Evolutionary conservation across 2,329 filamentous ascomycete species (phyloP), one percentile per base, ranked within the genome.

Genomic region (Aspergillus fructus): DNA sequence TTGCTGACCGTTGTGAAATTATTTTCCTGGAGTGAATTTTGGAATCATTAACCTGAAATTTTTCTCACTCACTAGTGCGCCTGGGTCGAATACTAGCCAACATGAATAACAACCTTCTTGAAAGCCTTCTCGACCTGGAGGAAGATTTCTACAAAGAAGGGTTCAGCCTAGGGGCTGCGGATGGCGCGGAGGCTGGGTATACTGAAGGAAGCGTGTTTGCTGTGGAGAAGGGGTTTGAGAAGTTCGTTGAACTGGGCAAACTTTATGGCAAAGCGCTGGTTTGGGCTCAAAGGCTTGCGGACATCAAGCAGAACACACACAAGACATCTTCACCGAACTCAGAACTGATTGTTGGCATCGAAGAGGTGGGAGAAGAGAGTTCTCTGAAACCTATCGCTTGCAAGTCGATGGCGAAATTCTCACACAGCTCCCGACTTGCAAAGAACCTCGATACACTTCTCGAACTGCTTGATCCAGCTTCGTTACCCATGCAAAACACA

Each of bases 161-260:
- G 58, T 93, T 92, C 78, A 74, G 81, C 5, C 83, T 91, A 54
- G 94, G 94, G 43, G 74, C 85, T 48, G 77, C 81, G 41, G 93
- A 96, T 74, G 94, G 94, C 59, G 79, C 85, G 41, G 82, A 83
- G 58, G 88, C 90, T 33, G 94, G 94, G 40, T 87, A 88, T 57
- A 86, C 91, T 62, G 94, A 99, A 81, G 94, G 94, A 59, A 89
- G 92, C 51, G 85, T 91, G 19, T 91, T 97, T 70, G 94, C 93
- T 0, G 85, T 97, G 42, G 89, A 96, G 71, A 94, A 93, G 63
- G 93, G 93, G 0, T 97, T 94, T 66, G 91, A 96, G 67, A 97
- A 96, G 76, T 97, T 96, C 69, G 71, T 89, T 42, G 88, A 91
- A 61, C 84, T 91, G 72, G 93, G 93, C 2, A 82, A 83, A 58